phyloP scores from a whole-genome alignment of 2,329 filamentous ascomycete genomes.

The Trichoderma pleuroti region DNA sequence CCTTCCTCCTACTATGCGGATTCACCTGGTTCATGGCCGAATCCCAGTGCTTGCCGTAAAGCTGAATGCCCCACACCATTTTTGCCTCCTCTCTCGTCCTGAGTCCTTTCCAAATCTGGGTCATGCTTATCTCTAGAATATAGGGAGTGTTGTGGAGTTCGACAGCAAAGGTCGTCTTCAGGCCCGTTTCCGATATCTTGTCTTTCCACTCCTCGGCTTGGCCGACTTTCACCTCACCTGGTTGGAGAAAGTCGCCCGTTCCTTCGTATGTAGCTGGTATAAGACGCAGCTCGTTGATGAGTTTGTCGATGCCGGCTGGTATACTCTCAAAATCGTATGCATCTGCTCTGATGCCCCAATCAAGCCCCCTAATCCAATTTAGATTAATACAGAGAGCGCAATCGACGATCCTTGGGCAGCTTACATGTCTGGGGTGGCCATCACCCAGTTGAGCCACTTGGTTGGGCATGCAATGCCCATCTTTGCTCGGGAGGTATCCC shows the following conservation, averaged over 20 bases:
- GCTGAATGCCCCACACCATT: slow-evolving; percentile 31
- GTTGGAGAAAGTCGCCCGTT: not conserved
- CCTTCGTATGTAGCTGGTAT: slow-evolving; percentile 13
- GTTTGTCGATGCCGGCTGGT: slow-evolving; percentile 21
- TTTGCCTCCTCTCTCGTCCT: slow-evolving; percentile 22
- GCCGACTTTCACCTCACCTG: not conserved
- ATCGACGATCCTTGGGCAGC: not conserved
- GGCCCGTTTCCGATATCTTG: slow-evolving; percentile 22
- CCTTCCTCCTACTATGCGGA: slow-evolving; percentile 26
- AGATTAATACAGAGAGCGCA: not conserved
- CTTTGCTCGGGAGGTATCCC: slow-evolving; percentile 26
- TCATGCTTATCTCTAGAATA: slow-evolving; percentile 33
- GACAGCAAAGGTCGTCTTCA: slow-evolving; percentile 30
- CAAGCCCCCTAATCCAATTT: slow-evolving; percentile 27
- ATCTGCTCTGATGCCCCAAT: slow-evolving; percentile 36
- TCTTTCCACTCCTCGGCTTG: not conserved
- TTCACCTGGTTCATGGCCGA: slow-evolving; percentile 32
- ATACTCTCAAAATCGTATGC: slow-evolving; percentile 24
- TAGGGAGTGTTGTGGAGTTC: slow-evolving; percentile 33
- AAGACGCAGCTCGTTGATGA: slow-evolving; percentile 25
- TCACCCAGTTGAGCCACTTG: slow-evolving; percentile 32
- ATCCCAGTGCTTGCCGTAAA: slow-evolving; percentile 38
- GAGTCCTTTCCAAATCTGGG: slow-evolving; percentile 28
- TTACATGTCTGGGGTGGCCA: slow-evolving; percentile 37
- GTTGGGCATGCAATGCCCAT: slow-evolving; percentile 24